Percentiles rank a stretch among this genome's conserved stretches.
Evolutionary conservation across 2,329 filamentous ascomycete species (phyloP).

Genomic region (Aspergillus glaucus): DNA sequence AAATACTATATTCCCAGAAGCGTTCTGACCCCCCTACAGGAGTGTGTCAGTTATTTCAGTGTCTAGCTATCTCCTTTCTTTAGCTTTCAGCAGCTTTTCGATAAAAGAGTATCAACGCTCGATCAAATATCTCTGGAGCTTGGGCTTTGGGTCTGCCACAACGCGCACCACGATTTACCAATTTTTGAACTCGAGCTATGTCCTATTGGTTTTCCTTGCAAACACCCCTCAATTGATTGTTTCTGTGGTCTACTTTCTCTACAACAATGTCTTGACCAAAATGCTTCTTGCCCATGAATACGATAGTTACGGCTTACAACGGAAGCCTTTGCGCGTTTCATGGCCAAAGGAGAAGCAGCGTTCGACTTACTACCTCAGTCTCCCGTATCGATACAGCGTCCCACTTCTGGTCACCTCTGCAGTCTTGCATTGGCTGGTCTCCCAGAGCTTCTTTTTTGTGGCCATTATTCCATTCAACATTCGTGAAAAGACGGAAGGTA

Average conservation of each 20-base stretch:
- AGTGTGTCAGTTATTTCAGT: too few species aligned
- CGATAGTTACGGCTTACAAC: constrained; percentile 27
- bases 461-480: constrained; percentile 24
- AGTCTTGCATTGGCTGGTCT: constrained; percentile 43
- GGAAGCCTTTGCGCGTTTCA: constrained; percentile 40
- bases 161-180: too few species aligned
- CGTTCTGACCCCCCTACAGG: too few species aligned
- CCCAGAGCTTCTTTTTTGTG: constrained; percentile 36
- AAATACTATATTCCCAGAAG: too few species aligned
- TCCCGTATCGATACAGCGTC: constrained; percentile 40
- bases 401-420: constrained; percentile 30
- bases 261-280: constrained; percentile 33
- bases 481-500: background rate
- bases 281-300: constrained; percentile 46
- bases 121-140: too few species aligned
- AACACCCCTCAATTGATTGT: constrained; percentile 29
- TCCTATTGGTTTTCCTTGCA: constrained; percentile 14
- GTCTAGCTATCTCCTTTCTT: too few species aligned
- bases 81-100: too few species aligned
- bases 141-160: too few species aligned
- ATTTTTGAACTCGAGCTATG: too few species aligned
- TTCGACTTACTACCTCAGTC: constrained; percentile 38
- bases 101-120: too few species aligned
- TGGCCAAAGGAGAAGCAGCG: constrained; percentile 36
- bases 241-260: constrained; percentile 26